Base-by-base conservation (phyloP, 2,329 filamentous ascomycete genomes). In the Leptographium lundbergii region DNA sequence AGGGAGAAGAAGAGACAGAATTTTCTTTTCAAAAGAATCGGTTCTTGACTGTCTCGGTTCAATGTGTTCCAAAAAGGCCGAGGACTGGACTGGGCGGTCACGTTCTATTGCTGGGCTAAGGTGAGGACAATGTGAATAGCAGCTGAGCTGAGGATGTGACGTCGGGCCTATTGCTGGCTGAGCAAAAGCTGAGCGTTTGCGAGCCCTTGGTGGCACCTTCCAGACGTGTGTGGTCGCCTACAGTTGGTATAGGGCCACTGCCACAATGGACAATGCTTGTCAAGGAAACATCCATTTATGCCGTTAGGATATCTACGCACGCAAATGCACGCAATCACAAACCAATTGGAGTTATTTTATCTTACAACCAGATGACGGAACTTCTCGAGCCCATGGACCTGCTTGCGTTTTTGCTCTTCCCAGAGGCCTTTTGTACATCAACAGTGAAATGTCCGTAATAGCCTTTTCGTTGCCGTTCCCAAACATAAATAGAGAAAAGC, bases 391-490 rank as follows among this genome's bases (percentile, higher is more conserved):
- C 47, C 22, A 25, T 17, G 22, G 19, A 24, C 47, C 47, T 50
- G 47, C 47, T 25, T 50, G 47, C 47, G 10, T 50, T 27, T 50
- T 22, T 50, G 47, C 47, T 50, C 47, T 10, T 25, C 47, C 47
- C 47, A 27, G 47, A 25, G 47, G 47, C 13, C 10, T 6, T 50
- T 50, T 50, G 47, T 50, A 50, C 47, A 50, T 50, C 47, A 24
- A 25, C 22, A 50, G 24, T 27, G 24, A 50, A 50, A 50, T 50
- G 47, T 25, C 47, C 47, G 51, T 54, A 24, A 54, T 22, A 34
- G 32, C 32, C 24, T 57, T 56, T 50, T 57, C 45, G 42, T 50
- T 57, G 42, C 55, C 54, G 27, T 39, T 51, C 54, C 54, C 47
- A 42, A 48, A 25, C 13, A 45, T 27, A 52, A 48, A 48, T 14